Base-by-base conservation (phyloP, 179 eudicot species). In the Vitellaria paradoxa region DNA sequence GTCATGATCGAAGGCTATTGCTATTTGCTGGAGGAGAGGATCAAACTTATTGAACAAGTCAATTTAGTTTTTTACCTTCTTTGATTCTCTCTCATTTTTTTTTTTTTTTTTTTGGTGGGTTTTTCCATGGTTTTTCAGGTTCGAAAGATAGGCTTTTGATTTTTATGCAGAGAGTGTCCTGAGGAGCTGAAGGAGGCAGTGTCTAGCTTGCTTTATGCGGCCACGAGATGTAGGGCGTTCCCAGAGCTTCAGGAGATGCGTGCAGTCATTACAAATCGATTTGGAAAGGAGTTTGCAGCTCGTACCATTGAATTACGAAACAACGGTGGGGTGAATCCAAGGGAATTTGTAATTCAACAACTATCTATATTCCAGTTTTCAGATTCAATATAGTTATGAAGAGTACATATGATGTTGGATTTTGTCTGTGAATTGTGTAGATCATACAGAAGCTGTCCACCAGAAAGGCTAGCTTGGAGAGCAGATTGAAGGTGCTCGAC, bases 391-490 rank as follows among this genome's bases (percentile, higher is more conserved):
- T 68, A 18, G n/a, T 40, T 49, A 65, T 72, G 47, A 71, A 62
- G 52, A 26, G 8, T 6, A 37, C 7, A 2, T 10, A 70, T 60
- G n/a, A 66, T 64, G 21, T 24, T 37, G 11, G 30, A 8, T 53
- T 52, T 50, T 47, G 18, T 49, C 26, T 68, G 15, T 21, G 4
- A 15, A 67, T 42, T 80, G 12, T 73, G 72, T 76, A 94, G 98
- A 79, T 94, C 71, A 78, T 94, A 72, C 91, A 87, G 59, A 91
- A 91, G 85, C 86, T 92, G 26, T 92, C 97, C 9, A 89, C 97
- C 26, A 86, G 89, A 81, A 89, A 81, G 63, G 89, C 92, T 55
- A 83, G 77, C 77, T 76, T 89, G 79, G 94, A 94, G 78, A 82
- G 13, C 72, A 88, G 89, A 81, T 73, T 86, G 84, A 87, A 85